These are phyloP conservation scores for Mucor lusitanicus DNA, from an alignment of 371 early-diverging fungal species.

Conservation along the genomic window DNA sequence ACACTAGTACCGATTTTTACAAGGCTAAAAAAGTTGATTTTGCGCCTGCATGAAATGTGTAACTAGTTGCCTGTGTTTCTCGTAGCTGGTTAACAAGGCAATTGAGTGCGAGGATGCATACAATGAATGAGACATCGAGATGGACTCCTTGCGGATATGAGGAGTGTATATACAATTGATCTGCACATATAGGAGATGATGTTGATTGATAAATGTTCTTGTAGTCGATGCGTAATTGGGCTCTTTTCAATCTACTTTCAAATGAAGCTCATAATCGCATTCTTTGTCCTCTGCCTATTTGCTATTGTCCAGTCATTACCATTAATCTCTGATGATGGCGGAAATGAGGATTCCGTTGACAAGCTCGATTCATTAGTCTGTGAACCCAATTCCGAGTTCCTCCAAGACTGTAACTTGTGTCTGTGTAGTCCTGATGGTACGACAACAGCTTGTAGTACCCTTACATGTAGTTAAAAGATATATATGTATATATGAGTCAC, in stretches of 20 bases:
- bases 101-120: neutral
- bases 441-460: neutral
- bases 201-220: neutral
- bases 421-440: neutral
- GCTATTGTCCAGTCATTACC: neutral
- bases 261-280: neutral
- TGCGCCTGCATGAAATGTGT: neutral
- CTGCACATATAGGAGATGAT: neutral
- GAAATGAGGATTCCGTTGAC: neutral
- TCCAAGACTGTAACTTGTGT: neutral
- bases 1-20: neutral
- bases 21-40: neutral
- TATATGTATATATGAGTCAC: neutral
- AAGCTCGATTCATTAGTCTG: neutral
- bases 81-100: neutral
- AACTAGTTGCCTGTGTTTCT: neutral
- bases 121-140: neutral
- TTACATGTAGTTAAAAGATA: neutral
- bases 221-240: neutral
- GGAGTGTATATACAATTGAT: neutral
- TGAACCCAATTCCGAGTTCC: neutral
- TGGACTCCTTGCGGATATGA: neutral
- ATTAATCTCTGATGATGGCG: neutral
- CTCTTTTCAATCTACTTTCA: neutral
- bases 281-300: neutral